Evolutionary conservation across 2,329 filamentous ascomycete species (phyloP).

Genomic region (Penicillium janthinellum): DNA sequence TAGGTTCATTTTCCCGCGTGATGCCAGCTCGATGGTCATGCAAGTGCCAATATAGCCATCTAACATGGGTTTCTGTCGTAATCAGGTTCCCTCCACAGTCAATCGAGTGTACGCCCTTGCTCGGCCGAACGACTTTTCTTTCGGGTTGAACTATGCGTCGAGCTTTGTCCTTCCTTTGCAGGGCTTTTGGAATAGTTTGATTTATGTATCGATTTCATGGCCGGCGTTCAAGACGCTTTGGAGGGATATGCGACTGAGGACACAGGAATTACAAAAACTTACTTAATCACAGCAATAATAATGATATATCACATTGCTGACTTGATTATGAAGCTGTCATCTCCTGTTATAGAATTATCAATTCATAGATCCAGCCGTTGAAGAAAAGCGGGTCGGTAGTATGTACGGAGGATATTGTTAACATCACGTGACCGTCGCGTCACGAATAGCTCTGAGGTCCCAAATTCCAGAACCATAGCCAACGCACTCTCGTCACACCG

Average conservation of each 20-base stretch:
- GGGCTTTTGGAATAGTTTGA: conserved; percentile 80
- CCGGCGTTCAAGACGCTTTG: conserved; percentile 55
- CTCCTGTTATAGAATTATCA: neutral
- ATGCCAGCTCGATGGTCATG: neutral
- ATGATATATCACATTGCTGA: neutral
- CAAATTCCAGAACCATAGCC: conserved; percentile 12
- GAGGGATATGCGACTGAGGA: neutral
- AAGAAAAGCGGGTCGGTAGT: neutral
- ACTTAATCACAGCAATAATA: neutral
- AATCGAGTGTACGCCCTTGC: conserved; percentile 74
- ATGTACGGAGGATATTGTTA: neutral
- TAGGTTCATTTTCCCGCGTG: conserved; percentile 11
- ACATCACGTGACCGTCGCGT: conserved; percentile 30
- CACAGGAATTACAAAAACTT: neutral
- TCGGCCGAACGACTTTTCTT: conserved; percentile 54
- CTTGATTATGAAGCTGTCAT: neutral
- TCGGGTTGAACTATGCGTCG: conserved; percentile 68
- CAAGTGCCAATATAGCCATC: neutral
- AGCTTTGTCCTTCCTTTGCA: conserved; percentile 77
- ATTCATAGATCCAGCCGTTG: neutral
- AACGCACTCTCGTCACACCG: conserved; percentile 1
- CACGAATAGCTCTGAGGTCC: conserved; percentile 10
- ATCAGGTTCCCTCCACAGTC: conserved; percentile 66
- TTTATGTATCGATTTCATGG: conserved; percentile 73
- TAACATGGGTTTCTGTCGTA: neutral